phyloP scores from a whole-genome alignment of 2,329 filamentous ascomycete genomes.

The Sodiomyces alkalinus region DNA sequence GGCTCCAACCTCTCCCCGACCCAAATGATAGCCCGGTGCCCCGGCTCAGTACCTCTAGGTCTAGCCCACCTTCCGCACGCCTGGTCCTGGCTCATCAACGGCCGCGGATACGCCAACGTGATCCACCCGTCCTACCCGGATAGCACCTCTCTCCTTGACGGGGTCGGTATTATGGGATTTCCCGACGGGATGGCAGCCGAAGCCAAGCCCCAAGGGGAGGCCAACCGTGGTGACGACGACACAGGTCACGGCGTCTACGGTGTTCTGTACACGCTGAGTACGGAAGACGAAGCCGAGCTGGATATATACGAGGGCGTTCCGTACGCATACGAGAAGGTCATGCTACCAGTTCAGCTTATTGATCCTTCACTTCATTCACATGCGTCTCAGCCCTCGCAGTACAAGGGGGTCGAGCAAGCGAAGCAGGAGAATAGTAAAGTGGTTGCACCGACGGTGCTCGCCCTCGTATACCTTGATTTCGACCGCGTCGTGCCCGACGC shows the following conservation, averaged over 20 bases:
- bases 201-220: constrained; percentile 2
- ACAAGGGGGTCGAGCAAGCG: constrained; percentile 7
- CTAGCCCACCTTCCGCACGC: constrained; percentile 34
- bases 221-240: not conserved
- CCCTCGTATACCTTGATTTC: constrained; percentile 46
- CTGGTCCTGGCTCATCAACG: constrained; percentile 53
- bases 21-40: constrained; percentile 52
- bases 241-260: constrained; percentile 34
- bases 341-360: constrained; percentile 23
- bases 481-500: constrained; percentile 18
- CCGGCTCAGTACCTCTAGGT: constrained; percentile 36
- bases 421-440: constrained; percentile 5
- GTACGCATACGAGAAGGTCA: constrained; percentile 41
- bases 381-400: no score
- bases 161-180: no score
- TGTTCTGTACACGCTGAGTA: constrained; percentile 36
- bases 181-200: constrained; percentile 2
- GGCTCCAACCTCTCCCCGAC: constrained; percentile 52
- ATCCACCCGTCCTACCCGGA: constrained; percentile 21
- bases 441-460: constrained; percentile 9
- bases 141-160: no score
- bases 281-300: constrained; percentile 32
- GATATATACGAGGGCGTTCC: constrained; percentile 50
- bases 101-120: constrained; percentile 55
- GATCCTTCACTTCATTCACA: no score